Percentiles rank a stretch among this genome's conserved stretches.
Evolutionary conservation across 176 grass and related monocot genomes (phyloP).

Genomic region (Chloris gayana): DNA sequence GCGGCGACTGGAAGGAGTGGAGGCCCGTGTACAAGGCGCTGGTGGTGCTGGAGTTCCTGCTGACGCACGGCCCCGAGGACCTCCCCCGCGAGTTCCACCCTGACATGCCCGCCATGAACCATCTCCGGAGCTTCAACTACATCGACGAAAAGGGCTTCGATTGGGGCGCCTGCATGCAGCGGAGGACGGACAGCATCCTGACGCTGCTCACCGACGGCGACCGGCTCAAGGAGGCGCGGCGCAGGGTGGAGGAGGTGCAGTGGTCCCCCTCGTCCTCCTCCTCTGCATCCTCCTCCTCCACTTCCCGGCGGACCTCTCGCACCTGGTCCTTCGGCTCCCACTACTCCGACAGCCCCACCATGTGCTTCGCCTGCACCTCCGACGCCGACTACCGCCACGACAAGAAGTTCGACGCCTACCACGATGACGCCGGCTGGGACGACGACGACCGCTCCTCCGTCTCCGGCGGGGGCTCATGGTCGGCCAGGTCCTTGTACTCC

Average conservation of each 20-base stretch:
- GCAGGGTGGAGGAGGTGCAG: conserved; percentile 43
- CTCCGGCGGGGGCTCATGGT: not conserved
- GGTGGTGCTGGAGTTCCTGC: conserved; percentile 60
- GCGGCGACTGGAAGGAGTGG: conserved; percentile 76
- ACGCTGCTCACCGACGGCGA: conserved; percentile 46
- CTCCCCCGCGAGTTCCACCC: conserved; percentile 58
- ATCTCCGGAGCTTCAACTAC: conserved; percentile 63
- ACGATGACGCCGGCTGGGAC: conserved; percentile 9
- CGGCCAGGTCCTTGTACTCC: conserved; percentile 21
- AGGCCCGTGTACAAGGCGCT: conserved; percentile 68
- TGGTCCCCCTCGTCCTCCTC: conserved; percentile 13
- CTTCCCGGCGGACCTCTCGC: conserved; percentile 42
- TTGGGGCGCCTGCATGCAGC: conserved; percentile 77
- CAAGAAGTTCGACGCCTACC: conserved; percentile 62
- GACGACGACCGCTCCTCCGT: not conserved
- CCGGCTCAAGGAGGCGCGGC: conserved; percentile 55
- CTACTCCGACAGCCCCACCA: conserved; percentile 53
- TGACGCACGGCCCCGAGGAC: conserved; percentile 71
- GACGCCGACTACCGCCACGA: conserved; percentile 56
- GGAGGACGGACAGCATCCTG: conserved; percentile 48
- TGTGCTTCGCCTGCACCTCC: conserved; percentile 41
- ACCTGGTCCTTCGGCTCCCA: conserved; percentile 59
- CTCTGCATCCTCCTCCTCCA: conserved; percentile 37
- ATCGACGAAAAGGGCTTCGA: conserved; percentile 68
- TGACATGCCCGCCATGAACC: conserved; percentile 42